phyloP scores from a whole-genome alignment of 495 filamentous ascomycete genomes.

The Hyaloscypha bicolor region DNA sequence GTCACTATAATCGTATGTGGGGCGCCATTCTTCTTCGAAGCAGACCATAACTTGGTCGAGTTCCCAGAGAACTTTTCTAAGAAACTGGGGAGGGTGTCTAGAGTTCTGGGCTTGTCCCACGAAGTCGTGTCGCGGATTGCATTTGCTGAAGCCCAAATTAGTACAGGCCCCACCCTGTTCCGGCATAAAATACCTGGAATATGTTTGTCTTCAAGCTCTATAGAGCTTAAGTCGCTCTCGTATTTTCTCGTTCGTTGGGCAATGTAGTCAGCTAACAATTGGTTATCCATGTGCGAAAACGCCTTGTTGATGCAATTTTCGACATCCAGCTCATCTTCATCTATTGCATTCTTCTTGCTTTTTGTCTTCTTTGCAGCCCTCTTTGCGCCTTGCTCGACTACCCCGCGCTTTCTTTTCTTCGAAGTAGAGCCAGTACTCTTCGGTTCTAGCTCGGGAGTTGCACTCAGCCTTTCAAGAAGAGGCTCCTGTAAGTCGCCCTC shows the following conservation, averaged over 20 bases:
- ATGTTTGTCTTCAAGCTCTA: conserved; percentile 81
- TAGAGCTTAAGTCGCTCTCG: conserved; percentile 72
- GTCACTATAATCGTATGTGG: conserved; percentile 88
- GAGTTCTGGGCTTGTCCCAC: conserved; percentile 61
- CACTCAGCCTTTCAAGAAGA: conserved; percentile 28
- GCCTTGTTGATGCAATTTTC: conserved; percentile 76
- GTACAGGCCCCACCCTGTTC: not conserved
- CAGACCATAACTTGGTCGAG: conserved; percentile 55
- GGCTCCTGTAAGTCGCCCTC: conserved; percentile 31
- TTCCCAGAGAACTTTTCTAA: conserved; percentile 65
- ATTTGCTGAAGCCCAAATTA: conserved; percentile 6
- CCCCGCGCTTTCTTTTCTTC: conserved; percentile 32
- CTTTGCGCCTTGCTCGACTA: conserved; percentile 10
- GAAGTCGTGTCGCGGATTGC: conserved; percentile 68
- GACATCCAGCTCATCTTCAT: conserved; percentile 61
- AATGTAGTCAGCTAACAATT: conserved; percentile 83
- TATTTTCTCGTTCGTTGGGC: conserved; percentile 78
- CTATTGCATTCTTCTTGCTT: conserved; percentile 59
- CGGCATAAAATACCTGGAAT: conserved; percentile 65
- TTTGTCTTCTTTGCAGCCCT: conserved; percentile 40
- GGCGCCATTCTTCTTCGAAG: conserved; percentile 69
- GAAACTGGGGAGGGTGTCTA: conserved; percentile 75
- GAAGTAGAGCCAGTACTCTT: not conserved
- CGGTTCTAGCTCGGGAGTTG: conserved; percentile 18
- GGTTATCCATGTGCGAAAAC: conserved; percentile 78